Evolutionary conservation across 2,329 filamentous ascomycete species (phyloP).

Genomic region (Tolypocladium amazonense): DNA sequence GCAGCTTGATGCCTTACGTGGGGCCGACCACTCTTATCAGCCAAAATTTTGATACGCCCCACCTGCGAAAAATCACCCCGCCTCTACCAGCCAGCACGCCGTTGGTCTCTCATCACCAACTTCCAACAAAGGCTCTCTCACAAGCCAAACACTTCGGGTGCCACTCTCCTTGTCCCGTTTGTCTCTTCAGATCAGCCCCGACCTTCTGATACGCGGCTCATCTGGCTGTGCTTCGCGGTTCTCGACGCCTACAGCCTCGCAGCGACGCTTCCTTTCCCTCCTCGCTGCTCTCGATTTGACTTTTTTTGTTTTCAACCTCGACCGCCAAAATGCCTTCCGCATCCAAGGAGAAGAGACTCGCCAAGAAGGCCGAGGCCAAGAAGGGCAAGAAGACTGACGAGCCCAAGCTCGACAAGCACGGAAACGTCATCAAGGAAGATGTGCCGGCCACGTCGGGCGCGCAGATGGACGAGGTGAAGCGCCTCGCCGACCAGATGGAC

Average conservation of each 20-base stretch:
- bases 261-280: background rate
- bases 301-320: conserved; percentile 1
- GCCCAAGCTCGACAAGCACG: conserved; percentile 52
- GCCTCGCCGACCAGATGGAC: conserved; percentile 86
- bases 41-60: conserved; percentile 27
- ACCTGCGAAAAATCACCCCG: conserved; percentile 28
- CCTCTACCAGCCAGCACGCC: conserved; percentile 12
- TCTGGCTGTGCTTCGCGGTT: background rate
- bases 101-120: conserved; percentile 8
- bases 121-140: conserved; percentile 2
- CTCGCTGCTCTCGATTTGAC: conserved; percentile 1
- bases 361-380: conserved; percentile 61
- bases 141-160: conserved; percentile 1
- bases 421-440: conserved; percentile 44
- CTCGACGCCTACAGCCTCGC: background rate
- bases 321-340: conserved; percentile 51
- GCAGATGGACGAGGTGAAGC: conserved; percentile 73
- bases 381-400: conserved; percentile 68
- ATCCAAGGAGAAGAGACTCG: conserved; percentile 62
- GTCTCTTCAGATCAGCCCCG: background rate
- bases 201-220: background rate
- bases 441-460: conserved; percentile 59
- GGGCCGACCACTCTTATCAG: conserved; percentile 10
- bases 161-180: background rate
- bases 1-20: conserved; percentile 24